Evolutionary conservation across 108 stramenopile species (phyloP), one percentile per base, ranked within the genome.

Genomic region (Cyclotella atomus): DNA sequence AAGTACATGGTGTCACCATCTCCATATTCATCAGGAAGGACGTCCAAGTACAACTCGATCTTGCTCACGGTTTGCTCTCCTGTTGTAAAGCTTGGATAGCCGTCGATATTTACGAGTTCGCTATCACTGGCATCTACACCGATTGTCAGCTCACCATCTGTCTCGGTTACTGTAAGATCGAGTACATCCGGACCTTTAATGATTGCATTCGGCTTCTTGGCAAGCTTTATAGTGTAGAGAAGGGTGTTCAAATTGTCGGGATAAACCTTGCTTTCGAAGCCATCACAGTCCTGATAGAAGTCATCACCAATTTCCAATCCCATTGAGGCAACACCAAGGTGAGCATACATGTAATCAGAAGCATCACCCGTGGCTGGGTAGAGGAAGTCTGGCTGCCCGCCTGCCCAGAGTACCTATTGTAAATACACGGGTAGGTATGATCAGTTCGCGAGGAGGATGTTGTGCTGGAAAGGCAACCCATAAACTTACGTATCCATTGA

Each of bases 221-320:
- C 81, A 20, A 62, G 41, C 21, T 62, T 62, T 7, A 62, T 62
- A 14, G 30, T 64, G 73, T 87, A 87, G 8, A 71, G 25, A 45
- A 89, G 61, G 15, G 83, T 53, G 16, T 29, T 14, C n/a, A 70
- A 19, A 69, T 84, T 76, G 15, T 65, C 41, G 12, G 73, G 70
- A n/a, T 71, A 10, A 8, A 85, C 69, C 7, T 27, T 49, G 0
- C 30, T 32, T 41, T 84, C 77, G 64, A 89, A 87, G 24, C 61
- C 55, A 21, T 69, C 50, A 55, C 89, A 89, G 24, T 74, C 63
- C 61, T 85, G 69, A 54, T 84, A 83, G 56, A 79, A 85, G 12
- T 28, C 65, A 23, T 70, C 49, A 0, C 89, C 89, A 67, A 89
- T 21, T 49, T 89, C 89, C 43, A 80, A 76, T 5, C 75, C 77